Evolutionary conservation across 768 basidiomycete genomes (phyloP), one percentile per base, ranked within the genome.

Genomic region (Fistulinella prunicolor): DNA sequence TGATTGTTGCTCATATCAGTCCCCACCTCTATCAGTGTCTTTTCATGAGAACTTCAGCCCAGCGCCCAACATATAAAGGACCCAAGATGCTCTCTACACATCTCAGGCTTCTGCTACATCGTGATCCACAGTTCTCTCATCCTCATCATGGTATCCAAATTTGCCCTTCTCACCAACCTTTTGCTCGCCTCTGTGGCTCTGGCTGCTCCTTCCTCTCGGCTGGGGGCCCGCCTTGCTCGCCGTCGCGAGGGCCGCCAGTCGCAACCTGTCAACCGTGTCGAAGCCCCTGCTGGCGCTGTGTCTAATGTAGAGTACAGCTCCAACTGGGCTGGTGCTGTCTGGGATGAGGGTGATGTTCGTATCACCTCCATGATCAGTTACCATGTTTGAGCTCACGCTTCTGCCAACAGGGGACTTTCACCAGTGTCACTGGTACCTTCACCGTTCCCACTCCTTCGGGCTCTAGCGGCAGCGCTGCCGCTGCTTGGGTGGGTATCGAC

Each of bases 401-500:
- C 22, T 32, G 10, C 35, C 16, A 34, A 46, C 10, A 54, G 48
- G 53, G 41, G 9, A 50, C 48, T 19, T 54, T 54, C 28, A 50
- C 44, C 13, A 43, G 32, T 22, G 45, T 54, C 16, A 46, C 53
- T 24, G 53, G 42, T 29, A 47, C 48, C 23, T 40, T 54, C 37
- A 54, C 53, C 19, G 41, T 46, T 13, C 53, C 53, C 14, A 37
- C 32, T 9, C 48, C 41, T n/a, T 35, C 32, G 1, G 48, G 53
- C 3, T 45, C 8, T 1, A 34, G 24, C 17, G 23, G 34, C 7
- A 22, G 44, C 16, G 37, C 42, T 22, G 45, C 45, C 19, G 34
- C 42, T 30, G 49, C 45, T 30, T 54, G 53, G 53, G 53, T 54
- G 17, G 53, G 53, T n/a, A 54, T 54, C 20, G 53, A 54, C 14